Base-by-base conservation (phyloP, 2,329 filamentous ascomycete genomes). In the Phaeosphaeriaceae sp. region DNA sequence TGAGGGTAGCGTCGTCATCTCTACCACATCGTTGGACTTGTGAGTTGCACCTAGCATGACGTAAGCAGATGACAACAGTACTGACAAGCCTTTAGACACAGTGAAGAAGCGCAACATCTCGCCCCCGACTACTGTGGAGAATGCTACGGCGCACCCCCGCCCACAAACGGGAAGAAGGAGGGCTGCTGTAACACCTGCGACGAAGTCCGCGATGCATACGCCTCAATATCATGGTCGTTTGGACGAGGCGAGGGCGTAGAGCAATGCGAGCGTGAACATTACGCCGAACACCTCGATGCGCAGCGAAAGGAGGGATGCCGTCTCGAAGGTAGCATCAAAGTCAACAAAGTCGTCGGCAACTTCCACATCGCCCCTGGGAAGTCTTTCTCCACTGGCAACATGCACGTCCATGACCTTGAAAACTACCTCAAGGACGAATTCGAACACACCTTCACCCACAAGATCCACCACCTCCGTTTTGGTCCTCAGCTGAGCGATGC, bases 291-390 rank as follows among this genome's bases (percentile, higher is more conserved):
- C 64, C 81, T 99, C 51, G 90, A 96, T 69, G 86, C 85, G 55
- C 93, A 97, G 77, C 85, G 92, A 48, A 84, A 87, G 42, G 95
- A 99, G 77, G 94, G 94, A 50, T 99, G 94, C 77, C 90, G 94
- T 42, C 89, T 99, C 58, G 92, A 97, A 74, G 94, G 94, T 51
- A 85, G 86, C 32, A 84, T 99, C 63, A 89, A 90, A 39, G 95
- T 99, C 60, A 99, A 99, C 82, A 99, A 99, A 78, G 94, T 99
- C 20, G 84, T 99, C 46, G 94, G 94, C 48, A 99, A 99, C 79
- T 99, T 99, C 83, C 94, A 99, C 76, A 88, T 99, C 64, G 94
- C 95, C 1, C 94, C 94, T 1, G 94, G 94, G 64, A 90, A 93
- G 76, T 93, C 88, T 73, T 97, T 97, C 83, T 96, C 89, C 74